Conservation (phyloP, 2,329 filamentous ascomycete species). For the Penicillium sp. region DNA sequence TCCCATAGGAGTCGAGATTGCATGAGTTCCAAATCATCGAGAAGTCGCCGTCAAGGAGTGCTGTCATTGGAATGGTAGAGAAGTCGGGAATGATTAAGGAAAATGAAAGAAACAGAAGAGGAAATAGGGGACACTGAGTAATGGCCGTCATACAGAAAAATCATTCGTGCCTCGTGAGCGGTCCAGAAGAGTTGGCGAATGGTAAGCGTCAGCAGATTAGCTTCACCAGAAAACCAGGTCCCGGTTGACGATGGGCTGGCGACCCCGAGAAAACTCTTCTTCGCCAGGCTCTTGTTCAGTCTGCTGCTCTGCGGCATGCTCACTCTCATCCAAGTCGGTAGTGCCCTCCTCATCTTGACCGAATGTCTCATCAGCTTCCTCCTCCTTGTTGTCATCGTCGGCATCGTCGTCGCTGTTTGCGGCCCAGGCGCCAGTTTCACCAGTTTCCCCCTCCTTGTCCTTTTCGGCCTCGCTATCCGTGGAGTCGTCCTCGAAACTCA, state of each 20-base stretch:
- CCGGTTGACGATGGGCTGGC: background rate
- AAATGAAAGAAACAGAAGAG: background rate
- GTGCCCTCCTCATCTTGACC: background rate
- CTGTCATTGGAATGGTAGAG: background rate
- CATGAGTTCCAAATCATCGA: background rate
- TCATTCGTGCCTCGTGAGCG: background rate
- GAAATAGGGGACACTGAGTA: background rate
- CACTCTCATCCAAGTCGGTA: background rate
- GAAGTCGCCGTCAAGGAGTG: background rate
- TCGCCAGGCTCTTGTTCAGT: background rate
- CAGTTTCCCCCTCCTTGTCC: background rate
- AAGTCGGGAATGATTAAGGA: background rate
- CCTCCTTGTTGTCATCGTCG: background rate
- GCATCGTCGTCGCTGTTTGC: background rate
- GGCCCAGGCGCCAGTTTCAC: background rate
- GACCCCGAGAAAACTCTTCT: background rate
- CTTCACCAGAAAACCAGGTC: background rate
- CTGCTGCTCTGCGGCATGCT: background rate
- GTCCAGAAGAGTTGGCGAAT: background rate
- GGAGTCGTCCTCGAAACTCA: slow-evolving; percentile 62
- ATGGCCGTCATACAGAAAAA: background rate
- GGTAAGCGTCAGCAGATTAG: too few relatives aligned
- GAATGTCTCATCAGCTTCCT: background rate
- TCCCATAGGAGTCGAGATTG: background rate
- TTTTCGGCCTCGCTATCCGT: slow-evolving; percentile 51